Evolutionary conservation across 2,329 filamentous ascomycete genomes (phyloP).

Genomic region (Verticillium albo-atrum): DNA sequence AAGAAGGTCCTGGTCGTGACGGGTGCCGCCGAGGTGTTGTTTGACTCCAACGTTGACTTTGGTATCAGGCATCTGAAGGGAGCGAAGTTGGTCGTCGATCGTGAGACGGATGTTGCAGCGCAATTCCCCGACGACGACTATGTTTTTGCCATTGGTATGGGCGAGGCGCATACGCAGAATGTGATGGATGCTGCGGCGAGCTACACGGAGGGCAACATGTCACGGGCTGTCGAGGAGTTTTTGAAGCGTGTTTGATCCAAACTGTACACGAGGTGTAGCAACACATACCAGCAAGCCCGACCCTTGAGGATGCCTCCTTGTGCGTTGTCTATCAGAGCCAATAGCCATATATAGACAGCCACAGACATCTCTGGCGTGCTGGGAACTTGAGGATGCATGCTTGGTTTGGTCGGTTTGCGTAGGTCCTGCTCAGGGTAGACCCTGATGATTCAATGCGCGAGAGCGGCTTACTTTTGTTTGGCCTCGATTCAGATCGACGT

Average conservation of each 20-base stretch:
- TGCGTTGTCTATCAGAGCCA: no score
- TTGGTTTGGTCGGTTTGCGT: no score
- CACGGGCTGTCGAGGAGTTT: constrained; percentile 1
- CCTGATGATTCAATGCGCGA: no score
- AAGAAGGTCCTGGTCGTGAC: constrained; percentile 3
- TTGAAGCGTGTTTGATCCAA: neutral
- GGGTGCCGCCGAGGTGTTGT: constrained; percentile 3
- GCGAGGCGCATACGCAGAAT: constrained; percentile 7
- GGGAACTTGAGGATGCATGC: no score
- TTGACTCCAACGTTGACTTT: constrained; percentile 1
- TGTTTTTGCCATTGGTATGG: constrained; percentile 3
- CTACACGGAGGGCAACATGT: constrained; percentile 4
- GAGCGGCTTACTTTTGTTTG: no score
- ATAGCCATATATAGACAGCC: no score
- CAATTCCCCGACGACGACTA: neutral
- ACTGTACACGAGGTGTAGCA: neutral
- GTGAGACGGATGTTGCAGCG: neutral
- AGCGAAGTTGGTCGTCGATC: neutral
- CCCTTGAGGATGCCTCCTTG: no score
- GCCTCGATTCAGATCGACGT: no score
- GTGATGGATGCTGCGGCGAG: constrained; percentile 3
- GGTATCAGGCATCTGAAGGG: neutral
- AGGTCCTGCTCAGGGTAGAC: no score
- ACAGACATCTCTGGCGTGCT: no score
- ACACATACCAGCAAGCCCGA: no score